Percentiles rank a stretch among this genome's conserved stretches.
Evolutionary conservation across 2,329 filamentous ascomycete species (phyloP).

Genomic region (Diaporthe sp.): DNA sequence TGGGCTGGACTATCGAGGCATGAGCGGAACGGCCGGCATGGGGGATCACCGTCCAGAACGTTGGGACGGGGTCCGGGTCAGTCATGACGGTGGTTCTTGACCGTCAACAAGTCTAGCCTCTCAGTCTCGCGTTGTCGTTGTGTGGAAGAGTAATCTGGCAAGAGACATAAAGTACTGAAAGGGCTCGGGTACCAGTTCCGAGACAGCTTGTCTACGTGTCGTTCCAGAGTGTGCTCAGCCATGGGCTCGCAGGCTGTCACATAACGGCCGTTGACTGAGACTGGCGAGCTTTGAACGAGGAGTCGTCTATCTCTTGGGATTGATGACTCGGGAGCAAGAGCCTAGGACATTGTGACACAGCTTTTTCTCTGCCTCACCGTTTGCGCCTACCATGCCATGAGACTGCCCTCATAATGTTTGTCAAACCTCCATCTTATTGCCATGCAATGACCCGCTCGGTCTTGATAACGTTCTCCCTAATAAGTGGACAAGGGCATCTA

Average conservation of each 20-base stretch:
- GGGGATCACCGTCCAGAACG: not conserved
- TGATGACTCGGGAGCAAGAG: not conserved
- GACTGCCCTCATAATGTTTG: not conserved
- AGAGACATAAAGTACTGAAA: not conserved
- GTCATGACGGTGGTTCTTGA: not conserved
- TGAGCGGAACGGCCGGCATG: constrained; percentile 10
- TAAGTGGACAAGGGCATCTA: not conserved
- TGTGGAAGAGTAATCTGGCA: not conserved
- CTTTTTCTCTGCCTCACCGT: not conserved
- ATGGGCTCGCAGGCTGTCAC: not conserved
- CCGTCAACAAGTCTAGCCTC: not conserved
- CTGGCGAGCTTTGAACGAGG: not conserved
- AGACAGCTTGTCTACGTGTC: not conserved
- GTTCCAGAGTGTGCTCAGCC: not conserved
- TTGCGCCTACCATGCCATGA: not conserved
- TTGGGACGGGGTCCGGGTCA: not conserved
- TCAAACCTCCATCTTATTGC: not conserved
- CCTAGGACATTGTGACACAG: too few relatives aligned
- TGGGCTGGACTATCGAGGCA: not conserved
- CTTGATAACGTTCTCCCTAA: not conserved
- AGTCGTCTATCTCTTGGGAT: not conserved
- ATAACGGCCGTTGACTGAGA: not conserved
- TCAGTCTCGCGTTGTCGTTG: not conserved
- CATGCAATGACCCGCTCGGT: not conserved
- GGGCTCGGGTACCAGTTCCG: not conserved